Evolutionary conservation across 2,329 filamentous ascomycete genomes (phyloP), one percentile per base, ranked within the genome.

Genomic region (Alternaria postmessia): DNA sequence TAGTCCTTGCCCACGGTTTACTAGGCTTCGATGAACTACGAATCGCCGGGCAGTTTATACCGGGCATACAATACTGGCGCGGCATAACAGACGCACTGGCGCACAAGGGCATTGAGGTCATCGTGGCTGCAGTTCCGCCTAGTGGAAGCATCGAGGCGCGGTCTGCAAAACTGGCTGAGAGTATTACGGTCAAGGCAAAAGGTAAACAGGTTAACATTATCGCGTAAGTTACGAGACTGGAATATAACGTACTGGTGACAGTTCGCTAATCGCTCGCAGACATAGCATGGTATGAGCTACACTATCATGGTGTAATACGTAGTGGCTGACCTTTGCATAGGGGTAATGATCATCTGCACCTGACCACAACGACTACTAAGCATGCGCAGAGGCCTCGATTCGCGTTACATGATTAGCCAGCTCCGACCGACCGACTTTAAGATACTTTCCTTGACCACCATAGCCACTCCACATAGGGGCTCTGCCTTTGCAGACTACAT

Each of bases 381-480:
- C 20, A 5, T 22, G 5, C 30, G 2, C 68, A 88, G 87, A 54
- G 87, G 87, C 8, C 83, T 89, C 51, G 87, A 89, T 71, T 83
- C 87, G 32, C 81, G 87, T 59, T 88, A 88, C 67, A 88, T 89
- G 85, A 87, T 89, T 66, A 88, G 85, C 60, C 81, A 79, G 42
- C 76, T 89, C 22, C 81, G 82, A 51, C 86, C 86, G 9, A 79
- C 80, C 3, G 86, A 89, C 51, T 92, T 97, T 65, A 92, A 92
- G 73, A 91, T 97, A 60, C 83, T 93, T 38, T 89, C 87, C 0
- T 74, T 89, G 65, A 89, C 87, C 0, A 89, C 87, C 0, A 84
- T 89, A 58, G 86, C 87, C 3, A 86, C 85, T 14, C 87, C 87
- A 1, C 87, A 89, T 77, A 77, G 83, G 76, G 86, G 87, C 4